phyloP scores from a whole-genome alignment of 129 eudicot species.

The Helianthus annuus region DNA sequence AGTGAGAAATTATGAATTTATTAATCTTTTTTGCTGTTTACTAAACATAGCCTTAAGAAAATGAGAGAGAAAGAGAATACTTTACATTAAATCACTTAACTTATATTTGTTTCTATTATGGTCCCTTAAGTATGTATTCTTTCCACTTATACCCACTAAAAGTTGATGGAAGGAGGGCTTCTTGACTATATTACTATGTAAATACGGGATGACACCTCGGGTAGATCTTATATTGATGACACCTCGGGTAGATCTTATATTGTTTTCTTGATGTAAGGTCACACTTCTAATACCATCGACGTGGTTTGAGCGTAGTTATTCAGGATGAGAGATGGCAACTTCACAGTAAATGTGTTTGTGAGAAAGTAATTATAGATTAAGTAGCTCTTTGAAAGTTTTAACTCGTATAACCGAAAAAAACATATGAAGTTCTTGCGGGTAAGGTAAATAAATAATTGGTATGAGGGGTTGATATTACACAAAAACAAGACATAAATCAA shows the following conservation, averaged over 20 bases:
- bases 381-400: too few species aligned
- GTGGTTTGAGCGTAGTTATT: neutral
- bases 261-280: neutral
- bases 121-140: neutral
- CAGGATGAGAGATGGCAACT: neutral
- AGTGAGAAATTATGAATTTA: conserved; percentile 39
- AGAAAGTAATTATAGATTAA: neutral
- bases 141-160: neutral
- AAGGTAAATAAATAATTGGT: too few species aligned
- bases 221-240: neutral
- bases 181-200: neutral
- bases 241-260: neutral
- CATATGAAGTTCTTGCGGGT: too few species aligned
- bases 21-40: conserved; percentile 18
- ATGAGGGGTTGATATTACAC: too few species aligned
- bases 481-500: too few species aligned
- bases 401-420: too few species aligned
- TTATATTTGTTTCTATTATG: neutral
- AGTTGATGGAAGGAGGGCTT: neutral
- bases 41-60: conserved; percentile 23
- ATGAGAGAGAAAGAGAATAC: conserved; percentile 9
- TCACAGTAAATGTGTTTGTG: neutral
- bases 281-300: neutral
- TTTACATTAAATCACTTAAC: neutral
- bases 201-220: neutral